Conservation (phyloP, 306 rosid genomes). For the Geum urbanum region DNA sequence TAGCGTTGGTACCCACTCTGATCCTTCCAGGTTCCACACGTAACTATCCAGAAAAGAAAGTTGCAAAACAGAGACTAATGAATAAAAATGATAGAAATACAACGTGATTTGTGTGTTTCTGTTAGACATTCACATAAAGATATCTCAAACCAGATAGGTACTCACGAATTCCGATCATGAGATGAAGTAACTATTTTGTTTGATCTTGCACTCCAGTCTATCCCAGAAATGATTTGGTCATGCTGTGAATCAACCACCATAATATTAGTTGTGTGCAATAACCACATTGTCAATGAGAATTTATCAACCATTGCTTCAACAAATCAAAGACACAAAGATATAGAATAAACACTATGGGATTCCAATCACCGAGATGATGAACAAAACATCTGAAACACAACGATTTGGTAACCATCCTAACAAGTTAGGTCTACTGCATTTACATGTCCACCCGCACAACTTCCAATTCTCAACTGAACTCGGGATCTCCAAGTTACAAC, state of each 20-base stretch:
- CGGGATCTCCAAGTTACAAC: not conserved
- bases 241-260: slow-evolving; percentile 44
- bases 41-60: slow-evolving; percentile 44
- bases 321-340: not conserved
- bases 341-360: no score
- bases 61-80: slow-evolving; percentile 3
- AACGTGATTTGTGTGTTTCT: not conserved
- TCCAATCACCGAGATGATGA: no score
- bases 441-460: not conserved
- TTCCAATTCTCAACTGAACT: not conserved
- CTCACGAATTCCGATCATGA: slow-evolving; percentile 98
- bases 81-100: not conserved
- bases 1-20: slow-evolving; percentile 94
- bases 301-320: not conserved
- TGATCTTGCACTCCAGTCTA: slow-evolving; percentile 84
- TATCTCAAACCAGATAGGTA: slow-evolving; percentile 33
- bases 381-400: no score
- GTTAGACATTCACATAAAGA: not conserved
- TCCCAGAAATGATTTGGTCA: slow-evolving; percentile 87
- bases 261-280: not conserved
- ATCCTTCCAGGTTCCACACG: slow-evolving; percentile 93
- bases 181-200: slow-evolving; percentile 93
- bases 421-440: not conserved
- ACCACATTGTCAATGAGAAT: not conserved
- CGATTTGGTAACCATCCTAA: no score